Evolutionary conservation across 2,329 filamentous ascomycete genomes (phyloP).

Genomic region (Xylariaceae sp.): DNA sequence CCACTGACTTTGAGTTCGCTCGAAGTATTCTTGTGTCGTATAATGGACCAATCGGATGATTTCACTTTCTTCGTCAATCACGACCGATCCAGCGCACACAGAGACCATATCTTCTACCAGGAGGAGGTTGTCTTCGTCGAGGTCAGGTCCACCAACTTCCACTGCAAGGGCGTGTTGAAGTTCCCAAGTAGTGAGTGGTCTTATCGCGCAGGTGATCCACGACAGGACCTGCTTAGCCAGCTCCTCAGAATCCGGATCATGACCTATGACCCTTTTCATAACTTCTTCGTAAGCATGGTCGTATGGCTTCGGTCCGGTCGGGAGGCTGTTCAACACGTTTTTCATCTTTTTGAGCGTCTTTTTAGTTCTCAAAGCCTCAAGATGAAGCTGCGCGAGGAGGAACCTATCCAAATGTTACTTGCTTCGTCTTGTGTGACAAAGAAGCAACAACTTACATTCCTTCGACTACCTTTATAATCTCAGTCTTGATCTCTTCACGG

Average conservation of each 20-base stretch:
- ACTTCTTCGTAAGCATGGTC: constrained; percentile 50
- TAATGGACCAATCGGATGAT: constrained; percentile 53
- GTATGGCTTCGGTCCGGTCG: constrained; percentile 42
- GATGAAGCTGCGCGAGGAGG: constrained; percentile 48
- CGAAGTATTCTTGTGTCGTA: constrained; percentile 54
- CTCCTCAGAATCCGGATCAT: constrained; percentile 39
- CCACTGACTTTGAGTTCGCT: constrained; percentile 38
- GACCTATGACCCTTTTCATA: constrained; percentile 51
- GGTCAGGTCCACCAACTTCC: constrained; percentile 29
- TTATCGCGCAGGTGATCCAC: constrained; percentile 50
- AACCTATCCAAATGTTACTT: constrained; percentile 44
- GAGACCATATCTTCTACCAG: constrained; percentile 45
- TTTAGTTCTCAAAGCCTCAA: constrained; percentile 45
- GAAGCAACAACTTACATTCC: constrained; percentile 51
- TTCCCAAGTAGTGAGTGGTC: constrained; percentile 45
- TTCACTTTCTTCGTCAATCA: constrained; percentile 47
- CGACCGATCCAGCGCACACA: constrained; percentile 51
- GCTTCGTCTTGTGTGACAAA: too few relatives aligned
- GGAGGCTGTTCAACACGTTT: constrained; percentile 41
- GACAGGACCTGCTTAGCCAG: constrained; percentile 48
- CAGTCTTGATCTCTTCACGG: constrained; percentile 28
- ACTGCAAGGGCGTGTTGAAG: constrained; percentile 53
- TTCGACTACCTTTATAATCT: constrained; percentile 36
- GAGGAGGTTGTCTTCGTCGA: constrained; percentile 47
- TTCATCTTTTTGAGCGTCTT: constrained; percentile 43